A percentile compares a stretch with the other conserved stretches of the same genome.
Evolutionary conservation across 2,329 filamentous ascomycete species (phyloP).

Genomic region (Gaeumannomyces sp.): DNA sequence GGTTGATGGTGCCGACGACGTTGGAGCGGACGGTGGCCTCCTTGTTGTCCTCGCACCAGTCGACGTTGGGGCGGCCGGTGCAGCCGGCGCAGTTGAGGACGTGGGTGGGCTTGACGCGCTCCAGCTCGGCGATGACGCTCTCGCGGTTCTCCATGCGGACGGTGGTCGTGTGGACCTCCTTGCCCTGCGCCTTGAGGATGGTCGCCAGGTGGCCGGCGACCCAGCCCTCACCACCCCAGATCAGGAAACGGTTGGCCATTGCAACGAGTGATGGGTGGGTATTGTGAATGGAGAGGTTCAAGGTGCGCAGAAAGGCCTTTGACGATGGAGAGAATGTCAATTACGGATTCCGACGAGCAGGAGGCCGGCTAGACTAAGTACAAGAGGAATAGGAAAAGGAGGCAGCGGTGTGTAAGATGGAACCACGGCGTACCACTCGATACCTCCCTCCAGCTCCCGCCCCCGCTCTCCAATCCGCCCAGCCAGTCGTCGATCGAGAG

Average conservation of each 20-base stretch:
- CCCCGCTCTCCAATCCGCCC: too few species aligned
- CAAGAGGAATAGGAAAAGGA: background rate
- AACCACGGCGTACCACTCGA: background rate
- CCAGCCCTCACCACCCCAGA: slow-evolving; percentile 59
- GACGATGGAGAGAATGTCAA: background rate
- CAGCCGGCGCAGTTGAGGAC: slow-evolving; percentile 61
- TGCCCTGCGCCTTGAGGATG: slow-evolving; percentile 52
- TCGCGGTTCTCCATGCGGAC: slow-evolving; percentile 60
- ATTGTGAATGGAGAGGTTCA: background rate
- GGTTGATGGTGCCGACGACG: slow-evolving; percentile 57
- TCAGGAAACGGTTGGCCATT: slow-evolving; percentile 41
- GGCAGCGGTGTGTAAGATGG: background rate
- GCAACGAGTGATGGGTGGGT: background rate
- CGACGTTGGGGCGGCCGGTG: slow-evolving; percentile 62
- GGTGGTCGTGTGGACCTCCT: slow-evolving; percentile 54
- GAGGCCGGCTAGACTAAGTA: background rate
- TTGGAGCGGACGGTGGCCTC: slow-evolving; percentile 62
- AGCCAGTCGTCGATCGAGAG: background rate
- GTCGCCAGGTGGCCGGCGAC: slow-evolving; percentile 55
- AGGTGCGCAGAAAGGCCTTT: background rate
- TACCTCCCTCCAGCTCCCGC: background rate
- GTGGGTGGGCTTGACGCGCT: slow-evolving; percentile 56
- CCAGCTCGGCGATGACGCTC: slow-evolving; percentile 49
- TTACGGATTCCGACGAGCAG: background rate
- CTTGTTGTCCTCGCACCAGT: slow-evolving; percentile 67